Base-by-base conservation (phyloP, 2,329 filamentous ascomycete species). In the Didymosphaeria variabile region DNA sequence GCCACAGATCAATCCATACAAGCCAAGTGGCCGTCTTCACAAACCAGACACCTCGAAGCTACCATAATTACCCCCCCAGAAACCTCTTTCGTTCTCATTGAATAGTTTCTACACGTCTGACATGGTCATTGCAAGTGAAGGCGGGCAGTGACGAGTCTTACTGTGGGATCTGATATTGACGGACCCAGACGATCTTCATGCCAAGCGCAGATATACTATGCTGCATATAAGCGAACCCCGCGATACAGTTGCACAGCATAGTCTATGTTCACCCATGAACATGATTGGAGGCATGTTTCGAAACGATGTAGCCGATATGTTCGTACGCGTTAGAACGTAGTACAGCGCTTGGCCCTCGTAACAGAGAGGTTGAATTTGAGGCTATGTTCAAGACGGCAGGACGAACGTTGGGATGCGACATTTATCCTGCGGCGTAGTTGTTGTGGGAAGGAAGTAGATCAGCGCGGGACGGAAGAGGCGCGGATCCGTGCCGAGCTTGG, bases 371-470 rank as follows among this genome's bases (percentile, higher is more conserved):
- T 38, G 19, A 23, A 9, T 12, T 21, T n/a, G 32, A 40, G 31
- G 49, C 49, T 17, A 17, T 40, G 32, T 13, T 40, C 19, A 17
- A 17, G 32, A n/a, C 13, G 29, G 32, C 32, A 26, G 5, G 49
- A 32, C 38, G 12, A 26, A 26, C 1, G 32, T 17, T 40, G 17
- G 38, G 38, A n/a, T 12, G 15, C 19, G 49, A 38, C 49, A 52
- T 40, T 29, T 52, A 52, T 26, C 32, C 32, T 40, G 34, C 32
- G 49, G 49, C 49, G 12, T 19, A 52, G 49, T 38, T 19, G 21
- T 1, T 23, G 49, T 19, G 10, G 15, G 32, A 26, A n/a, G 49
- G 13, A 26, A 15, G 32, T 26, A 15, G 19, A 17, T 38, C 32
- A 23, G 5, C n/a, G 34, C 17, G 19, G n/a, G 32, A 40, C 19